These are phyloP conservation scores for Apiotrichum sp. DNA, from an alignment of 1,284 basidiomycete genomes.

Conservation along the genomic window DNA sequence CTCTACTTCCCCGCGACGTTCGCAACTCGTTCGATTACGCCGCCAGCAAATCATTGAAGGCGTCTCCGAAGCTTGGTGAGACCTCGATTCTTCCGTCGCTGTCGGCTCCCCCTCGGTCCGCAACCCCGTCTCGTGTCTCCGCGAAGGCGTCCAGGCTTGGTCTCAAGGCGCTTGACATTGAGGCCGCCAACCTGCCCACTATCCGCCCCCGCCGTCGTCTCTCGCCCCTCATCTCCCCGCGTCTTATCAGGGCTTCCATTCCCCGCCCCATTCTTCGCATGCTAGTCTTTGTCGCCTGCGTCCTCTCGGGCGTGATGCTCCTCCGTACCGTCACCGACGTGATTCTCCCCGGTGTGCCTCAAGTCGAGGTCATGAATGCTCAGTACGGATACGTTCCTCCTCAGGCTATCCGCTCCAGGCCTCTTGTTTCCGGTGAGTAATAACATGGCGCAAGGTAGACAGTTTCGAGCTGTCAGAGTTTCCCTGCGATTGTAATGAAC, in stretches of 20 bases:
- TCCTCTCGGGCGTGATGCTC: constrained; percentile 26
- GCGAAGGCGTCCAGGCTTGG: not conserved
- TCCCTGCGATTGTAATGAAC: not conserved
- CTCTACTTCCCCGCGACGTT: constrained; percentile 13
- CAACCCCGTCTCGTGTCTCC: not conserved
- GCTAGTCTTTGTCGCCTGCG: constrained; percentile 21
- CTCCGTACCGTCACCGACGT: not conserved
- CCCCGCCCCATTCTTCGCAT: constrained; percentile 36
- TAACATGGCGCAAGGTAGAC: too few species aligned
- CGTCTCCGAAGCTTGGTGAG: not conserved
- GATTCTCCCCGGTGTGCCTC: not conserved
- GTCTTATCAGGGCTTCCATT: constrained; percentile 9
- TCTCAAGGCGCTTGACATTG: constrained; percentile 5
- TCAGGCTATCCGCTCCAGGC: not conserved
- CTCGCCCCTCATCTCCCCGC: constrained; percentile 1
- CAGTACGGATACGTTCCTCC: not conserved
- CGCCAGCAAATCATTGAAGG: not conserved
- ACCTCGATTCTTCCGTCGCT: not conserved
- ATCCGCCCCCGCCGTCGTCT: not conserved
- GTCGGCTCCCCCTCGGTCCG: not conserved
- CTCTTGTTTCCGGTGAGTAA: constrained; percentile 15
- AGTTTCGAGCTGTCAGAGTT: too few species aligned
- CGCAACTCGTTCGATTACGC: not conserved
- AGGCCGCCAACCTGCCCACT: constrained; percentile 5
- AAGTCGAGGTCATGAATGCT: not conserved